Evolutionary conservation across 345 rosid genomes (phyloP).

Genomic region (Arabidopsis thaliana): DNA sequence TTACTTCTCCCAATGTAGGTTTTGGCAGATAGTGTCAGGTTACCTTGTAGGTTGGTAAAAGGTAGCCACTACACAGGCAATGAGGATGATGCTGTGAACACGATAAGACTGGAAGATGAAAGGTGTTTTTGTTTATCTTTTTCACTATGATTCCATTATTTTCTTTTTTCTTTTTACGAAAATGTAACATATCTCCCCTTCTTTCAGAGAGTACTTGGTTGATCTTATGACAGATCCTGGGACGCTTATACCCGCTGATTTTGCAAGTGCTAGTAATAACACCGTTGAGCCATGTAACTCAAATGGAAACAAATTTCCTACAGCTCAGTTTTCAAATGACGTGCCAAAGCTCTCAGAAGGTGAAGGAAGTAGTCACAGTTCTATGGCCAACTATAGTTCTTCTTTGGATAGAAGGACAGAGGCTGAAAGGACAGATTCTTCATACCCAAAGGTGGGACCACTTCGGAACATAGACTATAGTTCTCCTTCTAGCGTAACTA

Average conservation of each 20-base stretch:
- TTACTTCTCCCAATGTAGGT: constrained; percentile 63
- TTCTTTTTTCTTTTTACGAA: constrained; percentile 1
- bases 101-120: constrained; percentile 83
- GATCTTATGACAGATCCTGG: constrained; percentile 99
- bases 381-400: constrained; percentile 45
- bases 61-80: constrained; percentile 98
- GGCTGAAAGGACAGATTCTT: constrained; percentile 50
- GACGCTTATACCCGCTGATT: constrained; percentile 96
- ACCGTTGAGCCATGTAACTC: constrained; percentile 53
- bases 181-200: constrained; percentile 43
- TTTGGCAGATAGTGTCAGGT: constrained; percentile 76
- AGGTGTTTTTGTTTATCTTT: constrained; percentile 61
- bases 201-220: constrained; percentile 93
- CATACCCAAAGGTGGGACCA: constrained; percentile 45
- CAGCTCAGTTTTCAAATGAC: constrained; percentile 54
- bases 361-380: constrained; percentile 74
- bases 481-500: constrained; percentile 53
- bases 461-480: constrained; percentile 55
- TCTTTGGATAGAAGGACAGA: constrained; percentile 49
- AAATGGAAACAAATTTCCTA: constrained; percentile 53
- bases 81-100: constrained; percentile 98
- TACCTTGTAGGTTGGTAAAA: constrained; percentile 95
- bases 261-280: constrained; percentile 42
- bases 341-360: constrained; percentile 58
- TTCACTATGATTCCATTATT: constrained; percentile 28